Base-by-base conservation (phyloP, 75 land plant species). In the Larix kaempferi region DNA sequence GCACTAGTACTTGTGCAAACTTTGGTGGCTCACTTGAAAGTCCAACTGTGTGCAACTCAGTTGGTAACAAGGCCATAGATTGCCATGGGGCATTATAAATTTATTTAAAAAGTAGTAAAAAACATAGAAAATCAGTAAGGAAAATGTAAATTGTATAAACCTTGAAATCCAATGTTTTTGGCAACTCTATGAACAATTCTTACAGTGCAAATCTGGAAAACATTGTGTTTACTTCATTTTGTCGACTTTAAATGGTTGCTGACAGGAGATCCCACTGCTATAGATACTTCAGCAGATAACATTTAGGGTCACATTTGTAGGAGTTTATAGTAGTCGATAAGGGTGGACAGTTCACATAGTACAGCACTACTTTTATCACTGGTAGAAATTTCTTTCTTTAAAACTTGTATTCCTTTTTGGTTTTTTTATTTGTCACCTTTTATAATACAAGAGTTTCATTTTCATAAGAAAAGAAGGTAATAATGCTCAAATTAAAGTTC, bases 381-480 rank as follows among this genome's bases (percentile, higher is more conserved):
- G 54, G 54, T 10, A 49, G 54, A 49, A 49, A 69, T 37, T 35
- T 69, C 25, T 44, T 41, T 69, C 73, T 69, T 2, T 69, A n/a
- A n/a, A n/a, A n/a, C n/a, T n/a, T n/a, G 29, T 23, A 69, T 69
- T 39, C n/a, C 19, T 69, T 69, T 69, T 69, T 44, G 3, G 52
- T 12, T 44, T 69, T 21, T 69, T 29, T 65, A 17, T 27, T 25
- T 17, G 26, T 56, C 11, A 19, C 25, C 78, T 39, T 59, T 27
- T 29, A 41, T n/a, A 77, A 77, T 76, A 35, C 23, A 29, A 52
- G 62, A 54, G 35, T 63, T 22, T 69, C 54, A 64, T 64, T 2
- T n/a, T 69, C 11, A 19, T 33, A 66, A 66, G 7, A 66, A 35
- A 35, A 35, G n/a, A 35, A 66, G 29, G 39, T 16, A 66, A 66